A percentile compares a stretch with the other conserved stretches of the same genome.
phyloP scores from a whole-genome alignment of 352 stramenopile species.

The Pythium dissotocum region DNA sequence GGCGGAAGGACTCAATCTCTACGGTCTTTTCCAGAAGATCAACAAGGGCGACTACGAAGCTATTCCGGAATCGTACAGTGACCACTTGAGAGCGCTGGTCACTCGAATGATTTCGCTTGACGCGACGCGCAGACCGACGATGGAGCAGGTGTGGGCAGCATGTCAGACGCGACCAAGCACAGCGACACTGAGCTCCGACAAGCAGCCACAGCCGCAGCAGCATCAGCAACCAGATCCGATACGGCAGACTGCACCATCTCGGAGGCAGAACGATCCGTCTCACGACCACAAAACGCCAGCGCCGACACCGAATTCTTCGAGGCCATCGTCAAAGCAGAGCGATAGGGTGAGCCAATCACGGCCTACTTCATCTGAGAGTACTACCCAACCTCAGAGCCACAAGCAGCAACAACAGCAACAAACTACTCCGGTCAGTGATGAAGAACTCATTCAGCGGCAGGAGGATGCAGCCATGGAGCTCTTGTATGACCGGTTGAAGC shows the following conservation, averaged over 20 bases:
- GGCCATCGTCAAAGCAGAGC: slow-evolving; percentile 23
- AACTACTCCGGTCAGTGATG: slow-evolving; percentile 17
- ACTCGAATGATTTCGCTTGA: slow-evolving; percentile 76
- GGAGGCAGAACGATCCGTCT: slow-evolving; percentile 5
- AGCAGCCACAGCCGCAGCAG: neutral
- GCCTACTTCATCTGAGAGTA: slow-evolving; percentile 15
- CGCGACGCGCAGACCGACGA: slow-evolving; percentile 53
- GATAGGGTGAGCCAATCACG: slow-evolving; percentile 12
- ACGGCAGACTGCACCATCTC: neutral
- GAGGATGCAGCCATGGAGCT: slow-evolving; percentile 59
- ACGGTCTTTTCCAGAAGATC: slow-evolving; percentile 92
- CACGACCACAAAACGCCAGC: slow-evolving; percentile 32
- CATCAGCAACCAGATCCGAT: neutral
- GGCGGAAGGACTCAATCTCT: slow-evolving; percentile 89
- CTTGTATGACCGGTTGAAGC: slow-evolving; percentile 64
- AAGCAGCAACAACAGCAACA: neutral
- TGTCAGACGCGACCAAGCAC: slow-evolving; percentile 45
- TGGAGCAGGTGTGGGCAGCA: slow-evolving; percentile 64
- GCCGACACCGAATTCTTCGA: slow-evolving; percentile 30
- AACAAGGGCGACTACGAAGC: slow-evolving; percentile 84
- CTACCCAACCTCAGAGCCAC: neutral
- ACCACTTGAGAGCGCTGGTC: slow-evolving; percentile 52
- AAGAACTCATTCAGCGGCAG: slow-evolving; percentile 34
- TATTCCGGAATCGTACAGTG: slow-evolving; percentile 63
- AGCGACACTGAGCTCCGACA: slow-evolving; percentile 21